Evolutionary conservation across 129 eudicot species (phyloP), one percentile per base, ranked within the genome.

Genomic region (Chrysanthemum lavandulifolium): DNA sequence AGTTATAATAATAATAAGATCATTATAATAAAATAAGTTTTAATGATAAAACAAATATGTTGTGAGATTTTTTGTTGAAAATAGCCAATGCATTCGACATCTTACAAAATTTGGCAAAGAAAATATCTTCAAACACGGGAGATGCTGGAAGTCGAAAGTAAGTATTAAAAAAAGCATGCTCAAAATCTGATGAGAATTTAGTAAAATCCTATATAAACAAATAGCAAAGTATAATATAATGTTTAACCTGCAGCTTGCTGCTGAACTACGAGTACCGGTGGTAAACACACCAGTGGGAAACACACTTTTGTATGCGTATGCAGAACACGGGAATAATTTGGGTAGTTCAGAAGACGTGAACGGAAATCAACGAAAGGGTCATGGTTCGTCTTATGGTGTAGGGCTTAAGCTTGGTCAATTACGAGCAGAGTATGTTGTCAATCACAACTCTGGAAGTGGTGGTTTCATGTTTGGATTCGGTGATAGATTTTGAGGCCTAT

Each of bases 321-420:
- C 82, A 1, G 97, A 88, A 65, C 96, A 91, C 53, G 97, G 97
- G 10, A 91, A 86, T 63, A 93, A 91, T 77, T 77, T 91, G 53
- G 93, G 96, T 55, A 91, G 92, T 67, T 91, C 97, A 18, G 83
- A 84, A 73, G 90, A 86, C n/a, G 86, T 88, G 0, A 86, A 88
- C 68, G 97, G 90, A 58, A 88, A 91, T 77, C 77, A 90, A 69
- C 83, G 97, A 52, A 76, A 80, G 90, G 96, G 97, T 13, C 83
- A 82, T 14, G 97, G 97, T 47, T 91, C 97, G 2, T 88, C 97
- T 0, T 91, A 88, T 53, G 97, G 97, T 71, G 86, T 73, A 25
- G 97, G 97, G 50, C 88, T 78, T 3, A 88, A 91, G 85, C 78
- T 91, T 58, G 96, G 97, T 25, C 75, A 84, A 50, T 90, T 91